Base-by-base conservation (phyloP, 2,329 filamentous ascomycete species). In the Epichloe amarillans region DNA sequence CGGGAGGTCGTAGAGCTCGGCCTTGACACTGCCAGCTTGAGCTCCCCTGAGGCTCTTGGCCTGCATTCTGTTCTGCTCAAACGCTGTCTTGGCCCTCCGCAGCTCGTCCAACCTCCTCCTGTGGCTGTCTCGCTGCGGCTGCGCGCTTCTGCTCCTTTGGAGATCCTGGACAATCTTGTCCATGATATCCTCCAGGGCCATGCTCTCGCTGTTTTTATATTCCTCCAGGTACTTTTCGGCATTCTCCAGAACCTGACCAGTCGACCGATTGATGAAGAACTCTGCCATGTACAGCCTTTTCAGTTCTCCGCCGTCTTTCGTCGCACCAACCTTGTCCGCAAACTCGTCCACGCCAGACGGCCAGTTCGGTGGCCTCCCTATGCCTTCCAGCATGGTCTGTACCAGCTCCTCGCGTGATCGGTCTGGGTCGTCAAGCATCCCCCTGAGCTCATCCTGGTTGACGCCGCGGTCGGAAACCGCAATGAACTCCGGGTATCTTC, bases 11-110 rank as follows among this genome's bases (percentile, higher is more conserved):
- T 69, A 65, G 8, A 70, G 58, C 48, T 66, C 60, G 36, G 67
- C 62, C 3, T 58, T 61, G 21, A 62, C 56, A 26, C 54, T 52
- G 21, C 55, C 53, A 47, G 56, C 60, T 44, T 66, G 61, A 50
- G 60, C 59, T 50, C 59, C 57, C 41, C 57, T 61, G 47, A 57
- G 66, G 57, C 59, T 61, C 62, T 66, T 69, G 61, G 58, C 65
- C 60, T 63, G 64, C 55, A 57, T 63, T 59, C 60, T 69, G 58
- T 66, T 66, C 57, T 69, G 72, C 58, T 74, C 72, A 63, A 73
- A 72, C 8, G 72, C 72, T 52, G 66, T 70, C 58, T 70, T 73
- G 30, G 73, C 74, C 51, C 73, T 64, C 17, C 66, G 66, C 4
- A 76, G 64, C 57, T 75, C 73, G 50, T 73, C 70, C 3, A 76